phyloP scores from a whole-genome alignment of 352 stramenopile genomes.

The Phytopythium kandeliae region DNA sequence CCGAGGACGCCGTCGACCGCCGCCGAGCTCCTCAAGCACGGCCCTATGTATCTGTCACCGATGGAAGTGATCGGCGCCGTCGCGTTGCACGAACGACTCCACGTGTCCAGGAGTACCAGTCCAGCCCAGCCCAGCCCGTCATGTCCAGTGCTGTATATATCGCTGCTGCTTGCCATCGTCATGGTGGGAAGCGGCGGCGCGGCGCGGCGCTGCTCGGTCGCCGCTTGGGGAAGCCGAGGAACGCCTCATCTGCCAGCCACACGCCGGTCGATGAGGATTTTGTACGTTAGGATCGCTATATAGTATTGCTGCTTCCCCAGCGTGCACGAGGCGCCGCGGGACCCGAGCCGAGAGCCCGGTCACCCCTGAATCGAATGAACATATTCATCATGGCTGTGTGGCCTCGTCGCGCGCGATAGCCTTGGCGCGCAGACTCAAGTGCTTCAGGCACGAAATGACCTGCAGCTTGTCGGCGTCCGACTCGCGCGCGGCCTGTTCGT shows the following conservation, averaged over 20 bases:
- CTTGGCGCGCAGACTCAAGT: constrained; percentile 51
- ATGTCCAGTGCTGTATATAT: constrained; percentile 34
- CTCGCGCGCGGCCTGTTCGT: constrained; percentile 30
- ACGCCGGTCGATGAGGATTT: constrained; percentile 4
- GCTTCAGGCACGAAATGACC: constrained; percentile 66
- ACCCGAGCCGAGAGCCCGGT: background rate
- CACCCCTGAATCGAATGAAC: constrained; percentile 5
- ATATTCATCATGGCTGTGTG: background rate
- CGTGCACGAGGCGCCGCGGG: background rate
- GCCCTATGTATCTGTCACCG: constrained; percentile 15
- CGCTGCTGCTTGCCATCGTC: constrained; percentile 2
- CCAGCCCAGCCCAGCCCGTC: constrained; percentile 2
- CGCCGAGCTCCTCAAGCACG: background rate
- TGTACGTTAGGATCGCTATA: constrained; percentile 10
- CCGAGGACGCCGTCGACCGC: constrained; percentile 10
- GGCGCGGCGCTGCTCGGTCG: background rate
- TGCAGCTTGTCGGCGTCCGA: constrained; percentile 43
- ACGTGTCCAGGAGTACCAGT: background rate
- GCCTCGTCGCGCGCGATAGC: constrained; percentile 7
- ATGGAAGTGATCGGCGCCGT: constrained; percentile 22
- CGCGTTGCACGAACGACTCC: background rate
- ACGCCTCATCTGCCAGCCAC: constrained; percentile 1
- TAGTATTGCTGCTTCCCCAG: constrained; percentile 10
- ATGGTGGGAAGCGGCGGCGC: background rate
- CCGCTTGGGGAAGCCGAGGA: background rate